Conservation (phyloP, 805 yeast genomes). For the Spathaspora girioi region DNA sequence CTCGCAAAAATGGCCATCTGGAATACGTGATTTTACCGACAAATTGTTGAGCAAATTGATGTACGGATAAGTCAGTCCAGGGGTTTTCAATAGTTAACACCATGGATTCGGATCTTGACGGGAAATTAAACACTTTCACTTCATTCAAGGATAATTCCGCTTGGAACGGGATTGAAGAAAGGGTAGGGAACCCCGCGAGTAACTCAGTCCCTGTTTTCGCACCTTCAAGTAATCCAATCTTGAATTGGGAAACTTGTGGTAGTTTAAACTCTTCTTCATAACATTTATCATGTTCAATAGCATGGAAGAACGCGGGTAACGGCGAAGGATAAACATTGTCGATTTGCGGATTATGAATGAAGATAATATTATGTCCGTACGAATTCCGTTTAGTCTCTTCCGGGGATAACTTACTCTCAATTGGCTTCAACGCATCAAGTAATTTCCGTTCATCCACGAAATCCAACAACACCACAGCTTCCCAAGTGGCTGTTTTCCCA, state of each 20-base stretch:
- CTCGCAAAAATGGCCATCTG: slow-evolving; percentile 89
- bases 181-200: slow-evolving; percentile 87
- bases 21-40: slow-evolving; percentile 64
- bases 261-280: slow-evolving; percentile 54
- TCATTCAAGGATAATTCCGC: slow-evolving; percentile 55
- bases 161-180: slow-evolving; percentile 64
- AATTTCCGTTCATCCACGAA: slow-evolving; percentile 85
- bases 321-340: slow-evolving; percentile 70
- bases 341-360: slow-evolving; percentile 72
- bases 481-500: slow-evolving; percentile 97
- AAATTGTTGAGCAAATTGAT: slow-evolving; percentile 62
- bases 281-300: slow-evolving; percentile 78
- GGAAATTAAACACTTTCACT: slow-evolving; percentile 77
- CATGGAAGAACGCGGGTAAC: slow-evolving; percentile 69
- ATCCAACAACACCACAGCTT: slow-evolving; percentile 88
- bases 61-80: slow-evolving; percentile 52
- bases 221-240: slow-evolving; percentile 59
- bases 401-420: slow-evolving; percentile 55
- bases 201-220: slow-evolving; percentile 68
- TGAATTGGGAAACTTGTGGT: slow-evolving; percentile 44
- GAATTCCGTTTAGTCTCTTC: slow-evolving; percentile 74
- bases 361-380: slow-evolving; percentile 67
- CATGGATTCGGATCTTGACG: slow-evolving; percentile 80
- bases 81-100: slow-evolving; percentile 58
- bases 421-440: slow-evolving; percentile 66